phyloP scores from a whole-genome alignment of 176 grass and related monocot genomes.

The sorghum (Sorghum bicolor) region Sorghum_bicolor_NCBIv3 NC_012870.2:6925001-6925500 shows the following conservation, averaged over 20 bases:
- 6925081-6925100: too few relatives aligned
- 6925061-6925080: too few relatives aligned
- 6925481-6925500: neutral
- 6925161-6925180: neutral
- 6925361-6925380: neutral
- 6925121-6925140: too few relatives aligned
- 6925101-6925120: neutral
- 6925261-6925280: neutral
- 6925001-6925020: neutral
- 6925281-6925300: neutral
- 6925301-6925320: neutral
- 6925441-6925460: neutral
- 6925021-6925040: too few relatives aligned
- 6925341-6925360: neutral
- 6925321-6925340: neutral
- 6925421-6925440: neutral
- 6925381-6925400: conserved; percentile 1
- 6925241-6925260: neutral
- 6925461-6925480: neutral
- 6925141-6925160: neutral
- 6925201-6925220: neutral
- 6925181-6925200: too few relatives aligned
- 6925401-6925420: neutral
- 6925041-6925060: too few relatives aligned
- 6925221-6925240: neutral